Percentiles rank a stretch among this genome's conserved stretches.
phyloP scores from a whole-genome alignment of 768 basidiomycete genomes.

The Astraeus odoratus region DNA sequence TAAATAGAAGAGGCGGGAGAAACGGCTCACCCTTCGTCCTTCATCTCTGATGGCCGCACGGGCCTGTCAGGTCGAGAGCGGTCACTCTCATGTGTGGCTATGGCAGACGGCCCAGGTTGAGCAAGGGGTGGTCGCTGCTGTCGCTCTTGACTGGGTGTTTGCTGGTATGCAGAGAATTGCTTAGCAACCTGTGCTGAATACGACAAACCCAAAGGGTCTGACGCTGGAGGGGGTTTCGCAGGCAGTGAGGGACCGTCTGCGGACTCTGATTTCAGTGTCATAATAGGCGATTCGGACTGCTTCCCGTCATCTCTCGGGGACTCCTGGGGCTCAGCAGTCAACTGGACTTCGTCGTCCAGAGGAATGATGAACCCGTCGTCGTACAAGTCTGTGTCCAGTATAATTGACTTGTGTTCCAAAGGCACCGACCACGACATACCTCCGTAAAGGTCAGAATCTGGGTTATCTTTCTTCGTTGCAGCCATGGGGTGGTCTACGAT shows the following conservation, averaged over 20 bases:
- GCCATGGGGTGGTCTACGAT: conserved; percentile 15
- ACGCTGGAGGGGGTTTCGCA: conserved; percentile 18
- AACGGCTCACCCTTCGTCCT: conserved; percentile 72
- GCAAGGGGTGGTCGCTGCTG: conserved; percentile 33
- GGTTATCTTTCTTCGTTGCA: conserved; percentile 19
- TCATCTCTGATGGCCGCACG: conserved; percentile 67
- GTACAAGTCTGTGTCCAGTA: conserved; percentile 40
- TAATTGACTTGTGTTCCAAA: not conserved
- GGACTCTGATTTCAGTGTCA: conserved; percentile 9
- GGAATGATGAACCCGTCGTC: conserved; percentile 36
- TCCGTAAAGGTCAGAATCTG: conserved; percentile 40
- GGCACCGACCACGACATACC: conserved; percentile 30
- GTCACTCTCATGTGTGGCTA: conserved; percentile 31
- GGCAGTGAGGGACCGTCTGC: conserved; percentile 16
- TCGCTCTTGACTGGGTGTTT: conserved; percentile 59
- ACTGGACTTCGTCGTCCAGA: conserved; percentile 25
- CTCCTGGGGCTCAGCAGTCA: conserved; percentile 20
- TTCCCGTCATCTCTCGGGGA: conserved; percentile 9
- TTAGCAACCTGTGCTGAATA: conserved; percentile 62
- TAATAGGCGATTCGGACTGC: conserved; percentile 8
- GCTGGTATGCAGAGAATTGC: conserved; percentile 58
- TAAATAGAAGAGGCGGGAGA: conserved; percentile 8
- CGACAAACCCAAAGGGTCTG: conserved; percentile 32
- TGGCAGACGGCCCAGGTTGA: conserved; percentile 22
- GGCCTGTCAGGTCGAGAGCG: conserved; percentile 39